These are phyloP conservation scores for Clonostachys rhizophaga DNA, from an alignment of 2,329 filamentous ascomycete species.

Conservation along the genomic window DNA sequence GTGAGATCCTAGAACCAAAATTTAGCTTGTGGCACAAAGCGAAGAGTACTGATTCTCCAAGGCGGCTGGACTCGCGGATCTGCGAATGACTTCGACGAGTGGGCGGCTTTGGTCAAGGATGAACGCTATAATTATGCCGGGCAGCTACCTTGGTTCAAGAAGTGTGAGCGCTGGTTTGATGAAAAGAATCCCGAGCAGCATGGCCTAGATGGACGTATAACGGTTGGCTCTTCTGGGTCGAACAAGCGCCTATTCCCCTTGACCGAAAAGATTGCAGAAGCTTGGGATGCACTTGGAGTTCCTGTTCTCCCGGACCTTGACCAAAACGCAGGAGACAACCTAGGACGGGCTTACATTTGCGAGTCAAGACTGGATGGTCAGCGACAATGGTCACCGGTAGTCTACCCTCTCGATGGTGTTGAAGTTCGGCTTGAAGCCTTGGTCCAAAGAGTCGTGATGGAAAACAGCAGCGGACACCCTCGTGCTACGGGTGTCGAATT, in stretches of 20 bases:
- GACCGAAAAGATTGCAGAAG: constrained; percentile 20
- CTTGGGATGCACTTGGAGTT: constrained; percentile 35
- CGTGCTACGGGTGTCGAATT: constrained; percentile 18
- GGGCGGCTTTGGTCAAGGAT: constrained; percentile 26
- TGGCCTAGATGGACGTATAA: constrained; percentile 28
- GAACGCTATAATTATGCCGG: constrained; percentile 37
- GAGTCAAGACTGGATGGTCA: constrained; percentile 15
- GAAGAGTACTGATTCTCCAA: background rate
- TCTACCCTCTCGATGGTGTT: constrained; percentile 15
- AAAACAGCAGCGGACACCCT: constrained; percentile 1
- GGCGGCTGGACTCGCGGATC: constrained; percentile 37
- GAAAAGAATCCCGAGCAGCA: constrained; percentile 24
- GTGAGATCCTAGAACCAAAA: no score
- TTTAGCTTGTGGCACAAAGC: background rate
- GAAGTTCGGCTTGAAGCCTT: constrained; percentile 14
- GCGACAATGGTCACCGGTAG: constrained; percentile 11
- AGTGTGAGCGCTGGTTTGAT: constrained; percentile 24
- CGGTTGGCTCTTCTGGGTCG: constrained; percentile 18
- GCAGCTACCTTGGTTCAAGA: constrained; percentile 38
- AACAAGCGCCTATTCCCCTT: constrained; percentile 30
- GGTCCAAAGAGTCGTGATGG: constrained; percentile 11
- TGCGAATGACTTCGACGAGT: constrained; percentile 36
- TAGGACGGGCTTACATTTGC: constrained; percentile 22
- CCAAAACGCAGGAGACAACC: constrained; percentile 18
- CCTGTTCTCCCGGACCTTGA: constrained; percentile 13